Evolutionary conservation across 129 eudicot genomes (phyloP).

Genomic region (Helianthus annuus): HanXRQr2.0-SUNRISE NC_035448.2:11300909-11301408

Average conservation of each 20-base stretch:
- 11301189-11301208: slow-evolving; percentile 70
- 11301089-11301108: slow-evolving; percentile 27
- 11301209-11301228: slow-evolving; percentile 43
- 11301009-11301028: slow-evolving; percentile 10
- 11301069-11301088: slow-evolving; percentile 18
- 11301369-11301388: neutral
- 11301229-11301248: slow-evolving; percentile 35
- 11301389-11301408: slow-evolving; percentile 3
- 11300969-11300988: slow-evolving; percentile 13
- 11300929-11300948: slow-evolving; percentile 13
- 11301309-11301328: slow-evolving; percentile 69
- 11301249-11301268: slow-evolving; percentile 48
- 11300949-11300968: slow-evolving; percentile 17
- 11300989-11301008: slow-evolving; percentile 20
- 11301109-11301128: slow-evolving; percentile 58
- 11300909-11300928: slow-evolving; percentile 16
- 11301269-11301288: slow-evolving; percentile 53
- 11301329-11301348: slow-evolving; percentile 76
- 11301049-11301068: slow-evolving; percentile 15
- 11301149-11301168: slow-evolving; percentile 62
- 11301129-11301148: slow-evolving; percentile 79
- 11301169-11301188: slow-evolving; percentile 45
- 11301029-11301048: slow-evolving; percentile 18
- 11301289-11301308: slow-evolving; percentile 55
- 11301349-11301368: slow-evolving; percentile 12